Base-by-base conservation (phyloP, 352 stramenopile species). In the Phytopythium litorale region DNA sequence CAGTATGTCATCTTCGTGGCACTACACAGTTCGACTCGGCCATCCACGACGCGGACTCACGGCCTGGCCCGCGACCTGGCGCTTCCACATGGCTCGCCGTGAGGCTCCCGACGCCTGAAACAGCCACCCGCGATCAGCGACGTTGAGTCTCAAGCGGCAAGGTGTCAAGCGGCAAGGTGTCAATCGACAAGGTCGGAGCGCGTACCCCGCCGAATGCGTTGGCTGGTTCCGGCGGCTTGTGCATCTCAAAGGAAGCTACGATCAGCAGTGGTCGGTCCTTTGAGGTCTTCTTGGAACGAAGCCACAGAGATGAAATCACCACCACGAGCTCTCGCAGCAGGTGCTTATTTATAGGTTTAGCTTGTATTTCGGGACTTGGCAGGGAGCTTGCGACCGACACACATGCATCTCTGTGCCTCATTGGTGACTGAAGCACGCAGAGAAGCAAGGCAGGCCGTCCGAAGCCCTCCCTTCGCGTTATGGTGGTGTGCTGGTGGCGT, bases 11-110 rank as follows among this genome's bases (percentile, higher is more conserved):
- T 15, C 7, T 7, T 7, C 12, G n/a, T 21, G 19, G 2, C 4
- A 38, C 7, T 38, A 12, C 7, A 38, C 7, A 38, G 7, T 11
- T 18, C 16, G 19, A 48, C 12, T 35, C 15, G 25, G 8, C n/a
- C 6, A 15, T 7, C 25, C 61, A 54, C 37, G 56, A 25, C 52
- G 19, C 43, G 56, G 48, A 48, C 35, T 58, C 52, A 28, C 43
- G 52, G 19, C 19, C 46, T 76, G 60, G 13, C 75, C 73, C 0
- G 74, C 66, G 50, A 84, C 57, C 54, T 88, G 70, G 15, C 80
- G 75, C 66, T 88, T 89, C 80, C 80, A 89, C 80, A 89, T 89
- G 13, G 72, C 78, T 52, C 80, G 76, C 8, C 77, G 68, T 3
- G 80, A 79, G 19, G 74, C 78, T 45, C 67, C 80, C 7, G 72